These are phyloP conservation scores for Zoysia japonica DNA, from an alignment of 176 grass and related monocot species.

Conservation along the genomic window DNA sequence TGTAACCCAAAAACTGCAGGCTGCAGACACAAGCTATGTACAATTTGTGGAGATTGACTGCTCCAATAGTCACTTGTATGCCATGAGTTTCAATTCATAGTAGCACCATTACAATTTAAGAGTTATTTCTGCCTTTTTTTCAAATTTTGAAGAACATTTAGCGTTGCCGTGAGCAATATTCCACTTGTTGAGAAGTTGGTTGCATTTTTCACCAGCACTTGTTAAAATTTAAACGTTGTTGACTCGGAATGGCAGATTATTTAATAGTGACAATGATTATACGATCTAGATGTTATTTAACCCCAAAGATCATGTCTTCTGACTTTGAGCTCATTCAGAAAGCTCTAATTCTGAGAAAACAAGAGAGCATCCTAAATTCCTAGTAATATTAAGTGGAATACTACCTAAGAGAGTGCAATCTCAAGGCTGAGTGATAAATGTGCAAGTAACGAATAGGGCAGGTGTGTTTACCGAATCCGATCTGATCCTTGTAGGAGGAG, in stretches of 20 bases:
- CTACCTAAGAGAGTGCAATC: too few species aligned
- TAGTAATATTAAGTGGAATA: neutral
- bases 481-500: conserved; percentile 95
- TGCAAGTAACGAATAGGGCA: neutral
- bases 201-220: neutral
- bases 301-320: neutral
- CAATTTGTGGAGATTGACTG: neutral
- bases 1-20: neutral
- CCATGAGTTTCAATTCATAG: neutral
- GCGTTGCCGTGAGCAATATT: neutral
- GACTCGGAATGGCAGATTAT: neutral
- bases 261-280: neutral
- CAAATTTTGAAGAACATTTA: neutral
- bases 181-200: neutral
- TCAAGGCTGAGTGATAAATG: neutral
- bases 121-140: neutral
- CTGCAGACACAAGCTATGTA: neutral
- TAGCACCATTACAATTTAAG: neutral
- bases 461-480: conserved; percentile 82
- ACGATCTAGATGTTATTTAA: neutral
- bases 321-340: neutral
- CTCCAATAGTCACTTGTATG: neutral
- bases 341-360: neutral
- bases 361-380: neutral
- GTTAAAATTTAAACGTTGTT: neutral